Conservation (phyloP, 495 filamentous ascomycete species). For the Talaromyces ruber region DNA sequence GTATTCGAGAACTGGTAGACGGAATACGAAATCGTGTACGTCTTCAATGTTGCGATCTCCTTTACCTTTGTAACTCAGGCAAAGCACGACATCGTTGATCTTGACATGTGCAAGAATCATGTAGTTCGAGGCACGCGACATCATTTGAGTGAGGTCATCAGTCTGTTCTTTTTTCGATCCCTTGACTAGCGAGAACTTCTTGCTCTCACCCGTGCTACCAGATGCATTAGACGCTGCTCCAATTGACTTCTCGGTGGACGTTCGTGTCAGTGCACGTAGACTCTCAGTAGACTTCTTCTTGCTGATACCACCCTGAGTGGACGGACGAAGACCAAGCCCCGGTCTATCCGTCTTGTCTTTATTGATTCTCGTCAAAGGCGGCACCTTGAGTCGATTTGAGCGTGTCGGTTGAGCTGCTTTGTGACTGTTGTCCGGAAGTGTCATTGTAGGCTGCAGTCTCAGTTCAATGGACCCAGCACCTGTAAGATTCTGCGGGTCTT, state of each 20-base stretch:
- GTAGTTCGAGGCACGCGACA: slow-evolving; percentile 87
- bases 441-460: slow-evolving; percentile 69
- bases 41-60: slow-evolving; percentile 93
- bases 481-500: slow-evolving; percentile 31
- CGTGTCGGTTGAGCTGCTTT: slow-evolving; percentile 22
- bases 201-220: slow-evolving; percentile 46
- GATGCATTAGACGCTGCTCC: slow-evolving; percentile 40
- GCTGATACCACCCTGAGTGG: slow-evolving; percentile 23
- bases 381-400: slow-evolving; percentile 34
- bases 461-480: slow-evolving; percentile 65
- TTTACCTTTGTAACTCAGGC: slow-evolving; percentile 93
- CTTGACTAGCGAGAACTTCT: slow-evolving; percentile 46
- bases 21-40: slow-evolving; percentile 95
- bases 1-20: slow-evolving; percentile 89
- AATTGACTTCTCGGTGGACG: slow-evolving; percentile 36
- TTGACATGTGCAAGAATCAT: slow-evolving; percentile 96
- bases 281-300: slow-evolving; percentile 67
- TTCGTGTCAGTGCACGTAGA: slow-evolving; percentile 41
- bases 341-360: slow-evolving; percentile 21
- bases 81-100: slow-evolving; percentile 88
- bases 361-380: slow-evolving; percentile 30
- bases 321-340: slow-evolving; percentile 15
- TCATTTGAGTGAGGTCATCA: slow-evolving; percentile 98
- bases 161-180: slow-evolving; percentile 50
- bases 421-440: slow-evolving; percentile 43